phyloP scores from a whole-genome alignment of 352 stramenopile genomes.

The Thalassiosira pacifica region DNA sequence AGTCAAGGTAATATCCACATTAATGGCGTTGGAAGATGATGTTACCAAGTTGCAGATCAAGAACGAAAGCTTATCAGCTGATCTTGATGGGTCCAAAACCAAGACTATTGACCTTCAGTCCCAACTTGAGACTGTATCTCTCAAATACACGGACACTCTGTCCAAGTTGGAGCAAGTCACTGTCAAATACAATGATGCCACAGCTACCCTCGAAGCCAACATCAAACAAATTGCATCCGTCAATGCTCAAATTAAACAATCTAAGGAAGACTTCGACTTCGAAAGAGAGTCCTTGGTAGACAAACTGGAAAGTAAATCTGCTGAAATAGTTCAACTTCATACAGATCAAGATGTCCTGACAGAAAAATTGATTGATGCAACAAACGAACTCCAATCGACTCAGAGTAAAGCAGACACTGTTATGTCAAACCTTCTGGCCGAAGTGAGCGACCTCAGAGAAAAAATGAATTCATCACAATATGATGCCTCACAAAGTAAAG shows the following conservation, averaged over 20 bases:
- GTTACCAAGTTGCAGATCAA: too few relatives aligned
- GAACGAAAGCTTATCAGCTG: too few relatives aligned
- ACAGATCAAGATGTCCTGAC: neutral
- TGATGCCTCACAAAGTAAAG: conserved; percentile 18
- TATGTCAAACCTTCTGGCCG: conserved; percentile 3
- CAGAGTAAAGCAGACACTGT: conserved; percentile 10
- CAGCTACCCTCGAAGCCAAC: too few relatives aligned
- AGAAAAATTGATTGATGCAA: neutral
- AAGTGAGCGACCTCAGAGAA: conserved; percentile 21
- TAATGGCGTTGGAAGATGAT: too few relatives aligned
- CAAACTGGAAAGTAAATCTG: conserved; percentile 1
- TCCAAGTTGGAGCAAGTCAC: too few relatives aligned
- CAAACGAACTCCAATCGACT: conserved; percentile 4
- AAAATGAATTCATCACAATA: conserved; percentile 19
- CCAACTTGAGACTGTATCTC: too few relatives aligned
- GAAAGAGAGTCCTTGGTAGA: conserved; percentile 12
- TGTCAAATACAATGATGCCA: too few relatives aligned
- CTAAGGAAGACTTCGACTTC: conserved; percentile 1
- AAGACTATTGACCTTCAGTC: too few relatives aligned
- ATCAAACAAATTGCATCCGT: conserved; percentile 6
- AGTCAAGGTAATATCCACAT: too few relatives aligned
- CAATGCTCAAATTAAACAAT: neutral
- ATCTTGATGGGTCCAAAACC: too few relatives aligned
- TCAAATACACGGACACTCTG: too few relatives aligned
- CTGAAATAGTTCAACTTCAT: conserved; percentile 24